Conservation (phyloP, 129 eudicot species). For the Calendula officinalis region DNA sequence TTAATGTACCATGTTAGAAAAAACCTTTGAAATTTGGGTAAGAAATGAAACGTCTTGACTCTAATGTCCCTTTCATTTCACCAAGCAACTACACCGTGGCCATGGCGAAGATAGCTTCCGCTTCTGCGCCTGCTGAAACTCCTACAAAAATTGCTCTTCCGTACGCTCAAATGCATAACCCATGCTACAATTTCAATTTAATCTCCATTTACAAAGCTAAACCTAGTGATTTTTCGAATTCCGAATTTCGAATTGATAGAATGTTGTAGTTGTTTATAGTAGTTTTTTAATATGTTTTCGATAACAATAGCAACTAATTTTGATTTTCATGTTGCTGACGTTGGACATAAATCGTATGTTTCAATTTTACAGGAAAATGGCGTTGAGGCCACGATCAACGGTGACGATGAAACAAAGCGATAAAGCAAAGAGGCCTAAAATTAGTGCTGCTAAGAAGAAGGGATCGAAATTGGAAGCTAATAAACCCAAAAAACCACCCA, state of each 20-base stretch:
- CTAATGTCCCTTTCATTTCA: not conserved
- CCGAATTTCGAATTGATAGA: not conserved
- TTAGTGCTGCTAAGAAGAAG: conserved; percentile 39
- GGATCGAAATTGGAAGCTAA: conserved; percentile 54
- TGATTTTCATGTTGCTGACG: conserved; percentile 1
- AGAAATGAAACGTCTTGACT: not conserved
- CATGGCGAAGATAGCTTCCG: conserved; percentile 45
- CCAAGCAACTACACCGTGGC: conserved; percentile 24
- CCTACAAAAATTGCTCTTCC: conserved; percentile 23
- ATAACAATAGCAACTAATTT: not conserved
- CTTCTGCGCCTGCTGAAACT: conserved; percentile 31
- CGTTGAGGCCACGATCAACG: conserved; percentile 36
- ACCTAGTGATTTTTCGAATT: conserved; percentile 7
- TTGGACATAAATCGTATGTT: not conserved
- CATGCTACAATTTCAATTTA: conserved; percentile 1
- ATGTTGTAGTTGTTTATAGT: not conserved
- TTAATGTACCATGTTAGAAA: too few relatives aligned
- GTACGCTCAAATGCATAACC: conserved; percentile 20
- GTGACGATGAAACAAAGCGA: conserved; percentile 30
- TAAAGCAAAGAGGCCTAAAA: conserved; percentile 44
- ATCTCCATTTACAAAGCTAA: not conserved
- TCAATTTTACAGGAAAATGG: conserved; percentile 44
- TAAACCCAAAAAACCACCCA: conserved; percentile 93
- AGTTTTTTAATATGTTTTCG: not conserved
- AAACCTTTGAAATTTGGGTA: not conserved